These are phyloP conservation scores for Tirmania nivea DNA, from an alignment of 495 filamentous ascomycete species.

Conservation along the genomic window DNA sequence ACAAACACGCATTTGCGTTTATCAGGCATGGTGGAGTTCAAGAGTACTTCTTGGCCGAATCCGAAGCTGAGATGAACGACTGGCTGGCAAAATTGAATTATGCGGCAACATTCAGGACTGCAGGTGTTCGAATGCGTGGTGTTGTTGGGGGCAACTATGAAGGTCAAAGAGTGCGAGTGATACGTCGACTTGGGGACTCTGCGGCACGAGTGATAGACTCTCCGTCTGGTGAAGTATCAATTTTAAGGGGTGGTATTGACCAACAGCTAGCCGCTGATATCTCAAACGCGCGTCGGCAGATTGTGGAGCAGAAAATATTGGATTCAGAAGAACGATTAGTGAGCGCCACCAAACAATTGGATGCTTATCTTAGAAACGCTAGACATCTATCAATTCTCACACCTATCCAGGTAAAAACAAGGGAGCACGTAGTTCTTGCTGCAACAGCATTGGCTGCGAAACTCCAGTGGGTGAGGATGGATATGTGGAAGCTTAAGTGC, in stretches of 20 bases:
- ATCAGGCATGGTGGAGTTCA: slow-evolving; percentile 74
- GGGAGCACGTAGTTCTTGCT: slow-evolving; percentile 65
- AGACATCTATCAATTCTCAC: slow-evolving; percentile 75
- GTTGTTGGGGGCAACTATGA: slow-evolving; percentile 72
- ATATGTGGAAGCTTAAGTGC: slow-evolving; percentile 80
- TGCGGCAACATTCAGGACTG: slow-evolving; percentile 75
- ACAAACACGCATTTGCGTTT: slow-evolving; percentile 87
- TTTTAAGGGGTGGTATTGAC: slow-evolving; percentile 47
- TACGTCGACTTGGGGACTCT: slow-evolving; percentile 39
- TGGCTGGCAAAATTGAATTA: slow-evolving; percentile 96
- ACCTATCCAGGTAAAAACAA: slow-evolving; percentile 64
- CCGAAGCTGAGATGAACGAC: slow-evolving; percentile 80
- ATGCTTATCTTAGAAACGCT: slow-evolving; percentile 70
- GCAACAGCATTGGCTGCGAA: slow-evolving; percentile 74
- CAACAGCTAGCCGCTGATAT: slow-evolving; percentile 65
- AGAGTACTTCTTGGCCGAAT: slow-evolving; percentile 76
- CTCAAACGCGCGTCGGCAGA: slow-evolving; percentile 49
- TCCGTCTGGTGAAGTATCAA: slow-evolving; percentile 45
- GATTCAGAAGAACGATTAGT: slow-evolving; percentile 67
- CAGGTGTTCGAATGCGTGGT: slow-evolving; percentile 75
- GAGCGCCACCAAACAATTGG: slow-evolving; percentile 50
- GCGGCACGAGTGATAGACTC: slow-evolving; percentile 38
- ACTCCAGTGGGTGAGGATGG: slow-evolving; percentile 76
- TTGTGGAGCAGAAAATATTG: slow-evolving; percentile 61
- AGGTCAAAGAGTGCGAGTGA: slow-evolving; percentile 51